phyloP scores from a whole-genome alignment of 768 basidiomycete genomes.

The Dictyophora rubrovolvata region DNA sequence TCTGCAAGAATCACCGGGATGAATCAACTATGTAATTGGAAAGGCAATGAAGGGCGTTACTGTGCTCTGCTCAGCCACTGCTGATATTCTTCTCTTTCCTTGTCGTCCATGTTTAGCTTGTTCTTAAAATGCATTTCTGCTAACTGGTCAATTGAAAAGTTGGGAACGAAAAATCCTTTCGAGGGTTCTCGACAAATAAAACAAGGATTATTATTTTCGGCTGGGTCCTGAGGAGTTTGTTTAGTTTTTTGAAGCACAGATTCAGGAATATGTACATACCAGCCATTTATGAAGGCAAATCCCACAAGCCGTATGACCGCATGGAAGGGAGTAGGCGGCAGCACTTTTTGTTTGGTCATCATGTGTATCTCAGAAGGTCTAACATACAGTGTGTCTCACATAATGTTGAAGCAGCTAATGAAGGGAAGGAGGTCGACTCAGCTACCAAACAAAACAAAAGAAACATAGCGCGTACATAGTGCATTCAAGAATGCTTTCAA shows the following conservation, averaged over 20 bases:
- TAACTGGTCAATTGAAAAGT: conserved; percentile 49
- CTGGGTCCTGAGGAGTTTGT: not conserved
- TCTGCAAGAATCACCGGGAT: conserved; percentile 9
- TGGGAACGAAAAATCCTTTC: conserved; percentile 46
- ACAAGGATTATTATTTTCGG: not conserved
- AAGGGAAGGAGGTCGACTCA: not conserved
- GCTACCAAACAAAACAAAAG: not conserved
- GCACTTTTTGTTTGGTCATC: conserved; percentile 34
- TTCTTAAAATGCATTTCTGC: conserved; percentile 49
- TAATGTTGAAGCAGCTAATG: conserved; percentile 57
- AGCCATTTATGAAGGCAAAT: conserved; percentile 57
- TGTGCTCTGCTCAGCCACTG: conserved; percentile 48
- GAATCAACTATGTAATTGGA: not conserved
- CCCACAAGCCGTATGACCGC: conserved; percentile 67
- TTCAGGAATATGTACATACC: conserved; percentile 25
- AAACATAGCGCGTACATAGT: conserved; percentile 46
- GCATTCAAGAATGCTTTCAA: conserved; percentile 59
- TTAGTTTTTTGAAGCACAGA: not conserved
- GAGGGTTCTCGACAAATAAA: conserved; percentile 2
- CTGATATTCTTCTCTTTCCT: conserved; percentile 39
- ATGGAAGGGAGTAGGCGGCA: conserved; percentile 56
- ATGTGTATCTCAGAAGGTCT: not conserved
- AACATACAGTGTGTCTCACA: conserved; percentile 32
- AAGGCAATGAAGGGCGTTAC: conserved; percentile 28
- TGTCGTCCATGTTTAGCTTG: conserved; percentile 34